Base-by-base conservation (phyloP, 177 flowering plant species). In the Vitis hybrid region DNA sequence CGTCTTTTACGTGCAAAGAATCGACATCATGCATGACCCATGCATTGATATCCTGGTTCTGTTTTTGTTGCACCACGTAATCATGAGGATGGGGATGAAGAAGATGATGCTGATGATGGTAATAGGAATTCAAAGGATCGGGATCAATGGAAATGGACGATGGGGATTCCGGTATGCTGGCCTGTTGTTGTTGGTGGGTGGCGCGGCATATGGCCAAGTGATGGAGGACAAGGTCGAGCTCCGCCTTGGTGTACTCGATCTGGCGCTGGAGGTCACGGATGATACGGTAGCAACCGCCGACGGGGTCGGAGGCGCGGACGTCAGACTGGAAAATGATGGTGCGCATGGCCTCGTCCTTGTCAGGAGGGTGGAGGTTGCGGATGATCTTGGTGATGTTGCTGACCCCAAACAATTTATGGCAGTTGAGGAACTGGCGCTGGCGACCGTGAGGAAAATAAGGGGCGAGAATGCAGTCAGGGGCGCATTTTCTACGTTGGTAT, bases 371-470 rank as follows among this genome's bases (percentile, higher is more conserved):
- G 16, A 89, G 81, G 66, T 80, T 29, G 2, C 76, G 71, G 53
- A 89, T 79, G 67, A 81, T 79, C 58, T 86, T 89, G 61, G 71
- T 72, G 18, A 91, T 82, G 70, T 89, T 91, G 70, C 88, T 75
- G 14, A 89, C 90, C 1, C 97, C 97, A 53, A 90, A 90, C 22
- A 87, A 70, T 60, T 80, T 86, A 65, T 86, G 94, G 6, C 84
- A 94, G 66, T 89, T 86, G 33, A 76, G 76, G 77, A 91, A 91
- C 49, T 86, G 86, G 0, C 72, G 39, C n/a, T 79, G 89, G 51
- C 82, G 82, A 29, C 86, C 74, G 49, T 85, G 87, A 58, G 94
- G 94, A 64, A 91, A 91, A 62, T 75, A 87, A 59, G 94, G 94
- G 16, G 92, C 89, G 51, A 89, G 83, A 33, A 75, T 51, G 78